Evolutionary conservation across 805 yeast species (phyloP).

Genomic region (Wickerhamiella alocasiicola): DNA sequence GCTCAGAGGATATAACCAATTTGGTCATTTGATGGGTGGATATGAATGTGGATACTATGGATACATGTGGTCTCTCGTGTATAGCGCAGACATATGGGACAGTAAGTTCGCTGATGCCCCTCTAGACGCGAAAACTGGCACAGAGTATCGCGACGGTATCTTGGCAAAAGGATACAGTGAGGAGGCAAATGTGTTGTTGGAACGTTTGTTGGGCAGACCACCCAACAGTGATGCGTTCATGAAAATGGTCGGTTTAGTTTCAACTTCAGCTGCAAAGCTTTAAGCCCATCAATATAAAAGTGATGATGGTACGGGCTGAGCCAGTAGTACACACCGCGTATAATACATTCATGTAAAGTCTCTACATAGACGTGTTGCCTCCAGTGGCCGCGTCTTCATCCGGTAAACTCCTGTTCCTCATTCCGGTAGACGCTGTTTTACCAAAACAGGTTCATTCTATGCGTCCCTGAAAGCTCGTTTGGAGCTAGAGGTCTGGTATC

Average conservation of each 20-base stretch:
- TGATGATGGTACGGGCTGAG: no score
- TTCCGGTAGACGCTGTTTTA: no score
- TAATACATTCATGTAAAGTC: no score
- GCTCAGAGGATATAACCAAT: conserved; percentile 13
- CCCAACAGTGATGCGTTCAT: conserved; percentile 66
- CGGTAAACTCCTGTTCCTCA: no score
- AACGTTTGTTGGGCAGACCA: conserved; percentile 59
- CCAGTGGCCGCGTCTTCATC: no score
- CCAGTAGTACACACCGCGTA: no score
- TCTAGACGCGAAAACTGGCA: conserved; percentile 47
- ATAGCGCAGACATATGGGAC: conserved; percentile 72
- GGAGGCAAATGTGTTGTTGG: conserved; percentile 54
- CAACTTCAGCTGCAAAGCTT: no score
- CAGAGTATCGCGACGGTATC: conserved; percentile 55
- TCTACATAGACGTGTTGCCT: no score
- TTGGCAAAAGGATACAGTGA: conserved; percentile 61
- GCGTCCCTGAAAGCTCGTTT: no score
- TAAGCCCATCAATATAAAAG: no score
- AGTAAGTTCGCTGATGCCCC: conserved; percentile 58
- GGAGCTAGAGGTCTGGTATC: no score
- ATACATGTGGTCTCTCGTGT: conserved; percentile 74
- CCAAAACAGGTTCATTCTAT: no score
- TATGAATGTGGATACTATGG: conserved; percentile 83
- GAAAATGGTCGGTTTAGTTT: conserved; percentile 40
- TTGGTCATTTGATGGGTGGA: conserved; percentile 66